phyloP scores from a whole-genome alignment of 768 basidiomycete species.

The Termitomyces sp. region DNA sequence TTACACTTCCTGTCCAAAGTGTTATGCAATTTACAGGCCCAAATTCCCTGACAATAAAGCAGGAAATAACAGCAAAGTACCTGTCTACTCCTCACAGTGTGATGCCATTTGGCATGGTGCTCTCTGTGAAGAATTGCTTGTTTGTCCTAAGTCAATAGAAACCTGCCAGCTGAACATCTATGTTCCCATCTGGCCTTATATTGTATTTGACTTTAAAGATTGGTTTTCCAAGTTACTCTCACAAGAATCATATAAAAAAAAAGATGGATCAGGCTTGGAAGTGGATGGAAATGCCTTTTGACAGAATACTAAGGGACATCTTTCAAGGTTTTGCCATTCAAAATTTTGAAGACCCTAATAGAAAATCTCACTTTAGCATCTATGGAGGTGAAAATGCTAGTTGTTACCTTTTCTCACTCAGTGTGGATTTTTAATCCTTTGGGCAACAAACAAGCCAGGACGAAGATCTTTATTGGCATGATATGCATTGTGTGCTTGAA shows the following conservation, averaged over 20 bases:
- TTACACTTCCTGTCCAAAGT: no score
- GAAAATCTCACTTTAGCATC: slow-evolving; percentile 15
- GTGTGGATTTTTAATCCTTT: slow-evolving; percentile 24
- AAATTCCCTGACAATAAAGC: background rate
- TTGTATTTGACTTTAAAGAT: background rate
- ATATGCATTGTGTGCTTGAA: no score
- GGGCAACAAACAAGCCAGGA: slow-evolving; percentile 12
- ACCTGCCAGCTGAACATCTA: background rate
- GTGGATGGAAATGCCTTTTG: background rate
- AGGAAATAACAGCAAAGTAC: background rate
- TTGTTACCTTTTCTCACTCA: no score
- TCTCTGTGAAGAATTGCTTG: background rate
- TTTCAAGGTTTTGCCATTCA: slow-evolving; percentile 23
- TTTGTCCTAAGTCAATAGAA: background rate
- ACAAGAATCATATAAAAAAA: background rate
- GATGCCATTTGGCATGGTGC: background rate
- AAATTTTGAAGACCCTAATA: slow-evolving; percentile 24
- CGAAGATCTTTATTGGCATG: no score
- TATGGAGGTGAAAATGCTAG: no score
- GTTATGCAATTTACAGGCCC: no score
- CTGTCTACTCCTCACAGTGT: background rate
- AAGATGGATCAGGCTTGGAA: background rate
- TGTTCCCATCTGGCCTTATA: no score
- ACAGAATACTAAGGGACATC: slow-evolving; percentile 17
- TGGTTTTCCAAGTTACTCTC: background rate